A percentile compares a stretch with the other conserved stretches of the same genome.
Conservation (phyloP, 495 filamentous ascomycete genomes). For the Rusavskia elegans region DNA sequence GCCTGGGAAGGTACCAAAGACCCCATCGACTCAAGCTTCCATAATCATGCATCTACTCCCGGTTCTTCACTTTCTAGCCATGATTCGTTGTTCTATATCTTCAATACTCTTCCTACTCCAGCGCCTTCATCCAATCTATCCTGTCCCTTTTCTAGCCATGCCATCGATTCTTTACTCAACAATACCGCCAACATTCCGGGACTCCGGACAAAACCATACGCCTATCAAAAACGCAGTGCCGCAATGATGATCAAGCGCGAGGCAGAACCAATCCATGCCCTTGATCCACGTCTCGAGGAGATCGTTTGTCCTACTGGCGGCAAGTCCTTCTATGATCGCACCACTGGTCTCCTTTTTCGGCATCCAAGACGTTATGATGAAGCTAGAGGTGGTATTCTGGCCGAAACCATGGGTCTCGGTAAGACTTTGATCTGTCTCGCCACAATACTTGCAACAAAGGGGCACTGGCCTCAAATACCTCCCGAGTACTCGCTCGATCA, state of each 20-base stretch:
- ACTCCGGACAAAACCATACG: conserved; percentile 52
- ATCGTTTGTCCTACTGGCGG: conserved; percentile 41
- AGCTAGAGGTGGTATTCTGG: conserved; percentile 60
- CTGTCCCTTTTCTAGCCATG: conserved; percentile 38
- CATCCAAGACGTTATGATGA: conserved; percentile 59
- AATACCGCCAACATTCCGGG: conserved; percentile 31
- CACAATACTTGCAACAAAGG: conserved; percentile 63
- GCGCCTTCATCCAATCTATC: conserved; percentile 37
- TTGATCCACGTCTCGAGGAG: conserved; percentile 58
- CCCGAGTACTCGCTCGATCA: conserved; percentile 35
- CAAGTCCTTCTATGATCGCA: conserved; percentile 57
- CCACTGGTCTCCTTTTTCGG: conserved; percentile 40
- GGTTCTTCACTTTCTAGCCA: conserved; percentile 5
- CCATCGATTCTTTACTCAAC: conserved; percentile 47
- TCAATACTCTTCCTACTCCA: conserved; percentile 71
- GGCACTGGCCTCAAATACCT: conserved; percentile 50
- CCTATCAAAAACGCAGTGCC: conserved; percentile 69
- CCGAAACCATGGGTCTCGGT: conserved; percentile 39
- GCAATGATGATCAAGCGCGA: conserved; percentile 81
- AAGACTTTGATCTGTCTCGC: conserved; percentile 84
- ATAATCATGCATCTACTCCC: too few species aligned
- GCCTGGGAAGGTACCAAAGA: conserved; percentile 38
- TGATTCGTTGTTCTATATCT: conserved; percentile 63
- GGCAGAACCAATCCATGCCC: conserved; percentile 38
- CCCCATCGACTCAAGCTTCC: too few species aligned